A percentile compares a stretch with the other conserved stretches of the same genome.
Conservation (phyloP, 2,329 filamentous ascomycete species). For the Fusarium sp. region DNA sequence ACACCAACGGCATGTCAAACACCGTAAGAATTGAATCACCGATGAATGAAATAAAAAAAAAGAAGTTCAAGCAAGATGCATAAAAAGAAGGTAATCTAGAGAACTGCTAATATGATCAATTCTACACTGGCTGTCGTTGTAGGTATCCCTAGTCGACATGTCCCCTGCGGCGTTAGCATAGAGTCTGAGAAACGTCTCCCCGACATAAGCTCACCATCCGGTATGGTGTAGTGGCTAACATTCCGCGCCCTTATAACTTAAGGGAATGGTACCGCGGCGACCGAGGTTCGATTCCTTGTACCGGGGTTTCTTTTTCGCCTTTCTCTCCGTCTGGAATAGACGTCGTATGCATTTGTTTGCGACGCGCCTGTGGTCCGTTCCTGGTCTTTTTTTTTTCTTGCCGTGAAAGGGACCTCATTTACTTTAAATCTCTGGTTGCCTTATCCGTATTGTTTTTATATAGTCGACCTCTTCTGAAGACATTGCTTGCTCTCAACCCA, state of each 20-base stretch:
- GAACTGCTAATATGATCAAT: no score
- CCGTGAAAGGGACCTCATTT: not conserved
- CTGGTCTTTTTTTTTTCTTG: not conserved
- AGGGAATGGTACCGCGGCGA: not conserved
- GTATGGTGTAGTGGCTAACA: slow-evolving; percentile 26
- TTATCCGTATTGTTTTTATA: not conserved
- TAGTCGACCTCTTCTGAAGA: not conserved
- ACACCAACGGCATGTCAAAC: not conserved
- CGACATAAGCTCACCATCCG: not conserved
- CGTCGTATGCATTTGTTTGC: not conserved
- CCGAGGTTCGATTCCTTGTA: not conserved
- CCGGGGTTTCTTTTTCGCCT: not conserved
- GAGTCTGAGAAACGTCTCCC: fast-evolving
- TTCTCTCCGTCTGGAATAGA: not conserved
- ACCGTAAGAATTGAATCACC: not conserved
- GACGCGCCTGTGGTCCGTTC: not conserved
- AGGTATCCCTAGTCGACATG: no score
- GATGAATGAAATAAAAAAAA: not conserved
- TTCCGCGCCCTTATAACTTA: not conserved
- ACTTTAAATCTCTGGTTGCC: not conserved
- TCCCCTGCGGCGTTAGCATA: not conserved
- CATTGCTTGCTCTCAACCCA: not conserved
- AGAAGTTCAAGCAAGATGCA: fast-evolving
- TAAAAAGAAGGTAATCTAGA: not conserved
- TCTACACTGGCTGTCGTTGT: not conserved